Percentiles rank a stretch among this genome's conserved stretches.
These are phyloP conservation scores for Colletotrichum destructivum DNA, from an alignment of 2,329 filamentous ascomycete species.

Conservation along the genomic window DNA sequence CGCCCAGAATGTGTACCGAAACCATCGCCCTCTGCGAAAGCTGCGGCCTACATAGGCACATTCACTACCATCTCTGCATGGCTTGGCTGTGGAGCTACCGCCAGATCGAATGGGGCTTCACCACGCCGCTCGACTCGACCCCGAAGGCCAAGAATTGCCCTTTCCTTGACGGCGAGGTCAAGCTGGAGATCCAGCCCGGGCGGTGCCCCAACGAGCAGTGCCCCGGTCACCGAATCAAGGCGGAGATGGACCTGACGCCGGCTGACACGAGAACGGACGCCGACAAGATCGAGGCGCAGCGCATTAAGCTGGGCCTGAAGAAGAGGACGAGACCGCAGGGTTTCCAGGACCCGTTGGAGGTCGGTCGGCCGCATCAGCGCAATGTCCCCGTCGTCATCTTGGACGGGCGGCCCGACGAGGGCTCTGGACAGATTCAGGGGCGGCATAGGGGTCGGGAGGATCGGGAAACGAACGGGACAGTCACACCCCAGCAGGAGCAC, in stretches of 20 bases:
- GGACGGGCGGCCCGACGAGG: conserved; percentile 21
- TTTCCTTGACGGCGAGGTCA: conserved; percentile 31
- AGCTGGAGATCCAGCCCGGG: conserved; percentile 34
- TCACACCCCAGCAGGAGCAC: background rate
- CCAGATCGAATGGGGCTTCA: conserved; percentile 32
- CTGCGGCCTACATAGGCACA: conserved; percentile 42
- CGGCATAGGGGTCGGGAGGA: background rate
- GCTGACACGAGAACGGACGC: conserved; percentile 89
- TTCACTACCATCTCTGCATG: conserved; percentile 40
- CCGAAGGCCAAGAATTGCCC: conserved; percentile 37
- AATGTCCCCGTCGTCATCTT: conserved; percentile 22
- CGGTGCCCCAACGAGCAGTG: conserved; percentile 34
- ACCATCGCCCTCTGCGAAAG: conserved; percentile 38
- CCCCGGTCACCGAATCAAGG: conserved; percentile 20
- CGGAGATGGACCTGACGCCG: conserved; percentile 56
- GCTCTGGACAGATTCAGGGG: background rate
- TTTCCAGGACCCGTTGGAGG: conserved; percentile 32
- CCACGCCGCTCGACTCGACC: conserved; percentile 24
- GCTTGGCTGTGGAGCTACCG: conserved; percentile 29
- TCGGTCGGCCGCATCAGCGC: conserved; percentile 36
- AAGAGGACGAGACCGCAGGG: conserved; percentile 14
- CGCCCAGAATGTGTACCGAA: conserved; percentile 41
- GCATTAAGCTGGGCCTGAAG: conserved; percentile 32
- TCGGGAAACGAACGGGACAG: background rate
- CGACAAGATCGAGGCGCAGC: conserved; percentile 84